A percentile compares a stretch with the other conserved stretches of the same genome.
Conservation (phyloP, 192 early-diverging fungal genomes). For the Pecoramyces ruminantium region DNA sequence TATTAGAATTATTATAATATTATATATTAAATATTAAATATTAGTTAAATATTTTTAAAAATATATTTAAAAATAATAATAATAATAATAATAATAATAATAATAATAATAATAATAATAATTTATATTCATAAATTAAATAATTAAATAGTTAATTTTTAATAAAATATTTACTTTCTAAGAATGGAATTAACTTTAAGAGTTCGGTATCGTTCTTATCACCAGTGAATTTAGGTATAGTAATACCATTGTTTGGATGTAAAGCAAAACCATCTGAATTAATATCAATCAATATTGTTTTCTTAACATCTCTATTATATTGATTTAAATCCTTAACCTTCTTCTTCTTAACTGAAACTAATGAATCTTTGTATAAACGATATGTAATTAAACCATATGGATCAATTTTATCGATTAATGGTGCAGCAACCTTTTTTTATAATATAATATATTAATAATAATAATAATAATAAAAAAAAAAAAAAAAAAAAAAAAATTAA, state of each 20-base stretch:
- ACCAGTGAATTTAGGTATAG: constrained; percentile 73
- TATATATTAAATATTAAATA: no score
- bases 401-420: constrained; percentile 77
- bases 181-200: constrained; percentile 68
- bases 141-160: no score
- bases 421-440: constrained; percentile 47
- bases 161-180: constrained; percentile 53
- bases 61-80: no score
- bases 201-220: constrained; percentile 65
- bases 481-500: background rate
- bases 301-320: constrained; percentile 84
- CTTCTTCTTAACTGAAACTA: constrained; percentile 66
- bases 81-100: no score
- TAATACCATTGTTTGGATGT: constrained; percentile 84
- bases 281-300: constrained; percentile 85
- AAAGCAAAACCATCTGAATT: constrained; percentile 63
- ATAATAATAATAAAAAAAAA: constrained; percentile 9
- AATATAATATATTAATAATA: no score
- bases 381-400: constrained; percentile 73
- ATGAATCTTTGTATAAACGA: constrained; percentile 81
- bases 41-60: no score
- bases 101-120: no score
- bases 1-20: background rate
- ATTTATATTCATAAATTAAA: no score
- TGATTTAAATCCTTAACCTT: constrained; percentile 72